Base-by-base conservation (phyloP, 306 rosid species). In the Erythrophleum fordii region DNA sequence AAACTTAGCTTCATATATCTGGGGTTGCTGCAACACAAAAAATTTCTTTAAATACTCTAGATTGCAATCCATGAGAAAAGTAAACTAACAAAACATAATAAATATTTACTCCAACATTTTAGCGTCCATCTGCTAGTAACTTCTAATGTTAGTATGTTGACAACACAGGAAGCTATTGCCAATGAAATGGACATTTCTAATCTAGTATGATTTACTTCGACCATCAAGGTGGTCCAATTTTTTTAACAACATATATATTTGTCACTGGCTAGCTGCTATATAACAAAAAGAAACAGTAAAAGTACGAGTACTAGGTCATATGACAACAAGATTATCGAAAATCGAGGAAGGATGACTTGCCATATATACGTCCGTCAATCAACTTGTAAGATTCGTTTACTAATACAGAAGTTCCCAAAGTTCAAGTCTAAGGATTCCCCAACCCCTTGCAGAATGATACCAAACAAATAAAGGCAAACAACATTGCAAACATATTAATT, bases 1-100 rank as follows among this genome's bases (percentile, higher is more conserved):
- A 79, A 93, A 95, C 89, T 84, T 95, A 22, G 98, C 93, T 83
- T 90, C 96, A 73, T 93, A 95, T 25, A 82, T 62, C 83, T 91
- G 88, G 0, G 96, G 97, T 87, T 85, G 86, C 99, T 95, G 94
- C 91, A 87, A 86, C n/a, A 87, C 46, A 65, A 60, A 65, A 20
- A 25, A 67, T 70, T 76, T 26, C 45, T 45, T 46, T 8, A 29
- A 60, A 76, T 49, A 14, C 16, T 58, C 52, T 5, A 20, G 22
- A 74, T n/a, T 41, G 9, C 8, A 11, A 22, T 34, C 10, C 8
- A 41, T 69, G 28, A 4, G 28, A 61, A 75, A 69, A 2, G 18
- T 49, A 34, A 4, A 31, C 5, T 29, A 9, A 3, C 26, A 34
- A 31, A 10, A 11, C 44, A 16, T 0, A 29, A 31, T 7, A 0